A percentile compares a stretch with the other conserved stretches of the same genome.
Conservation (phyloP, 2,329 filamentous ascomycete species). For the Xylariomycetidae sp. region DNA sequence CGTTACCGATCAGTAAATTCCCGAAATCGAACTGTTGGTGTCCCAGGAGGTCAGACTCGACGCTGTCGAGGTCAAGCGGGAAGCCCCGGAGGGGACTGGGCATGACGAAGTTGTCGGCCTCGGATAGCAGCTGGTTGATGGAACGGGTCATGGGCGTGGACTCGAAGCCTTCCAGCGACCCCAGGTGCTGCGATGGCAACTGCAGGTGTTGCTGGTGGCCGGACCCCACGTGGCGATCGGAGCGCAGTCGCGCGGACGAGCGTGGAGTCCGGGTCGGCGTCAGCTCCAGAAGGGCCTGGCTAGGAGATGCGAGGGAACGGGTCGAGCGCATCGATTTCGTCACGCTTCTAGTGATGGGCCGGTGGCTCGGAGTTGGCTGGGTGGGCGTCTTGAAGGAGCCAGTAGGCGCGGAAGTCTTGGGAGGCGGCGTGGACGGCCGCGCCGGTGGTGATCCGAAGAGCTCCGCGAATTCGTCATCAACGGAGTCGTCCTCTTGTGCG, state of each 20-base stretch:
- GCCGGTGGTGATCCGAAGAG: slow-evolving; percentile 62
- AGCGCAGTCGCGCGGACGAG: slow-evolving; percentile 4
- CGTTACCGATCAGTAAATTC: slow-evolving; percentile 41
- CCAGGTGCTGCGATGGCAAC: slow-evolving; percentile 17
- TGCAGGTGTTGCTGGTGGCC: slow-evolving; percentile 15
- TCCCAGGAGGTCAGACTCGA: slow-evolving; percentile 23
- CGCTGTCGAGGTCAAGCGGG: slow-evolving; percentile 38
- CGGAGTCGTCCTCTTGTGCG: slow-evolving; percentile 27
- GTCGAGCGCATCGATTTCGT: slow-evolving; percentile 49
- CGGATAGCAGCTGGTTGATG: slow-evolving; percentile 58
- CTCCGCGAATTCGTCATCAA: slow-evolving; percentile 37
- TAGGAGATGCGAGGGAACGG: slow-evolving; percentile 38
- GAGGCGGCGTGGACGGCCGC: slow-evolving; percentile 47
- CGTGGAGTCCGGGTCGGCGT: slow-evolving; percentile 42
- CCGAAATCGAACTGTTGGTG: slow-evolving; percentile 38
- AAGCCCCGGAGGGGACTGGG: slow-evolving; percentile 31
- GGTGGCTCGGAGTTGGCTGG: slow-evolving; percentile 54
- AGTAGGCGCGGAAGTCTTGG: slow-evolving; percentile 40
- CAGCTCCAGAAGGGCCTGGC: slow-evolving; percentile 35
- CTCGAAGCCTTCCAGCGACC: slow-evolving; percentile 9
- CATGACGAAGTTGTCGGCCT: slow-evolving; percentile 41
- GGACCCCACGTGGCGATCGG: slow-evolving; percentile 37
- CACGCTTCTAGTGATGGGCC: slow-evolving; percentile 55
- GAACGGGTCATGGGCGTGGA: slow-evolving; percentile 27
- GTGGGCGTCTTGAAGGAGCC: slow-evolving; percentile 56